A percentile compares a stretch with the other conserved stretches of the same genome.
Conservation (phyloP, 2,329 filamentous ascomycete genomes). For the Ophiostoma himal-ulmi region DNA sequence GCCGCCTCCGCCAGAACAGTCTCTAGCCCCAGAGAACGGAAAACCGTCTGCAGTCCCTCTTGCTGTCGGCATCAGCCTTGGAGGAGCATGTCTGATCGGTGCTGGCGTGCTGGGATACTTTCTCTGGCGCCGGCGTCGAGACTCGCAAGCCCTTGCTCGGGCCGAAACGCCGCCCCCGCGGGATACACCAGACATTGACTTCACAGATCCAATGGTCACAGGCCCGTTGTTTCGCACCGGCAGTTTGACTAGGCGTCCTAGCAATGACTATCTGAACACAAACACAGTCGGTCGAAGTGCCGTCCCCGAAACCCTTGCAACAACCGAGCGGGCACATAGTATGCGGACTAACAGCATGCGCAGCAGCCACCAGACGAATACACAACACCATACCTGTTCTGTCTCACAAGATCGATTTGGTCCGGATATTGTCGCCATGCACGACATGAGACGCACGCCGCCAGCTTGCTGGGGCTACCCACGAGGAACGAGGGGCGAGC, state of each 20-base stretch:
- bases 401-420: slow-evolving; percentile 17
- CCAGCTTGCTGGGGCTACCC: slow-evolving; percentile 11
- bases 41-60: slow-evolving; percentile 17
- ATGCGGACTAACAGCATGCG: slow-evolving; percentile 13
- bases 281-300: background rate
- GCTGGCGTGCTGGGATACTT: slow-evolving; percentile 11
- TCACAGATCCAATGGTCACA: slow-evolving; percentile 5
- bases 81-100: slow-evolving; percentile 16
- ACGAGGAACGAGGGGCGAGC: background rate
- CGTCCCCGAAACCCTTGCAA: background rate
- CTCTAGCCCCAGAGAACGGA: background rate
- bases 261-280: slow-evolving; percentile 7
- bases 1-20: background rate
- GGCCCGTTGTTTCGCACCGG: slow-evolving; percentile 18
- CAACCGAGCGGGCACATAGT: slow-evolving; percentile 10
- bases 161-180: slow-evolving; percentile 26
- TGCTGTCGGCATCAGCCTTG: slow-evolving; percentile 24
- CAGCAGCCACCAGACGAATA: slow-evolving; percentile 1
- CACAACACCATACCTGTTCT: background rate
- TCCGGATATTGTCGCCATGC: slow-evolving; percentile 24
- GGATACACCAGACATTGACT: slow-evolving; percentile 19
- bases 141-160: background rate
- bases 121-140: slow-evolving; percentile 20
- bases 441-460: slow-evolving; percentile 22
- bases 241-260: slow-evolving; percentile 3